These are phyloP conservation scores for Starmera caribaea DNA, from an alignment of 805 yeast species.

Conservation along the genomic window DNA sequence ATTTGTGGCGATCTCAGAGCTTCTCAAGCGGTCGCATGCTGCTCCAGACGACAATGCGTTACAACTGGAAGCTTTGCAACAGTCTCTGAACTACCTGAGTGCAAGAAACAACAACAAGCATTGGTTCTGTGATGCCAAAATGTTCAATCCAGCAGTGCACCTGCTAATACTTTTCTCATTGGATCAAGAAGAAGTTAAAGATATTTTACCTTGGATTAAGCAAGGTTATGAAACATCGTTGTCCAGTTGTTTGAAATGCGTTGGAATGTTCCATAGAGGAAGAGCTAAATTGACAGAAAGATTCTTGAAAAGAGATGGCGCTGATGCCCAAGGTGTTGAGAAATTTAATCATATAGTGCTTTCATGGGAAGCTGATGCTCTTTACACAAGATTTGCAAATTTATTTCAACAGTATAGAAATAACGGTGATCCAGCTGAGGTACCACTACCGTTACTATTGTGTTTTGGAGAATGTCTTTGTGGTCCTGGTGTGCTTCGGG, in stretches of 20 bases:
- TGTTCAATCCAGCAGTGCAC: slow-evolving; percentile 42
- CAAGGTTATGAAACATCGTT: slow-evolving; percentile 30
- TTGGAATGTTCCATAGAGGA: slow-evolving; percentile 41
- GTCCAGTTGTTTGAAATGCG: slow-evolving; percentile 43
- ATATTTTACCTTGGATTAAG: slow-evolving; percentile 29
- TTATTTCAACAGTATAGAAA: neutral
- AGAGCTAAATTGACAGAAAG: slow-evolving; percentile 40
- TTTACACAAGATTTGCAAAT: slow-evolving; percentile 1
- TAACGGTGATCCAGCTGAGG: neutral
- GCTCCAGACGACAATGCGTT: slow-evolving; percentile 21
- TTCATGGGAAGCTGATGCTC: slow-evolving; percentile 19
- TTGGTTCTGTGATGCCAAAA: slow-evolving; percentile 44
- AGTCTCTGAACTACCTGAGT: slow-evolving; percentile 27
- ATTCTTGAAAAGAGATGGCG: slow-evolving; percentile 40
- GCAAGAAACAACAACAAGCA: slow-evolving; percentile 27
- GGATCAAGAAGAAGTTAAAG: slow-evolving; percentile 31
- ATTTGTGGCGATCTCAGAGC: slow-evolving; percentile 6
- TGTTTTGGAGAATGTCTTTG: slow-evolving; percentile 38
- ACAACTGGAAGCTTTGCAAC: slow-evolving; percentile 29
- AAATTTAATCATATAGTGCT: slow-evolving; percentile 11
- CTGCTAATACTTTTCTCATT: slow-evolving; percentile 54
- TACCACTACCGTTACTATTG: slow-evolving; percentile 11
- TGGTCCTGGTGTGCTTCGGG: slow-evolving; percentile 41
- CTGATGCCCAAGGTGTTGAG: slow-evolving; percentile 18
- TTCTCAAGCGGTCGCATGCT: slow-evolving; percentile 22